Conservation (phyloP, 2,329 filamentous ascomycete genomes). For the Colletotrichum liriopes region DNA sequence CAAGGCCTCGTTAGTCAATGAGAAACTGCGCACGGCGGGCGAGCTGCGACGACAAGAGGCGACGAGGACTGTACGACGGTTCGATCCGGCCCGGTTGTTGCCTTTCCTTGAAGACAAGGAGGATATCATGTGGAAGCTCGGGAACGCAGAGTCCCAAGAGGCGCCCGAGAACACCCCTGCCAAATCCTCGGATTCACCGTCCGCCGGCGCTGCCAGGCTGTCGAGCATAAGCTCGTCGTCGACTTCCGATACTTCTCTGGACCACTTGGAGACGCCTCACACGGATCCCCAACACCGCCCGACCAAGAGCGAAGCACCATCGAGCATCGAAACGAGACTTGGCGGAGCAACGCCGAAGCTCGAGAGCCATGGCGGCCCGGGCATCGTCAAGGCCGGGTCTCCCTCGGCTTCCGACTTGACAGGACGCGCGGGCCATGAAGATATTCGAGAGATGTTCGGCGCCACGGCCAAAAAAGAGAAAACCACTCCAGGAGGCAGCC, state of each 20-base stretch:
- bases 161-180: background rate
- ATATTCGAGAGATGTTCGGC: constrained; percentile 8
- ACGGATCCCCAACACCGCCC: background rate
- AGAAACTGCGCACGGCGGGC: constrained; percentile 6
- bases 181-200: background rate
- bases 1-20: constrained; percentile 31
- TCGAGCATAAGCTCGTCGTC: constrained; percentile 13
- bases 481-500: background rate
- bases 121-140: constrained; percentile 34
- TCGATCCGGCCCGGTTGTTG: constrained; percentile 27
- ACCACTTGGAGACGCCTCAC: background rate
- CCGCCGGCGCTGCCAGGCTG: background rate
- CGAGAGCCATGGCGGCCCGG: background rate
- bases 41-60: constrained; percentile 30
- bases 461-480: constrained; percentile 22
- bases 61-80: constrained; percentile 16
- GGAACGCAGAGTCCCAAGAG: constrained; percentile 13
- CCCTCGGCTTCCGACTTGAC: background rate
- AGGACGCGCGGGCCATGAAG: background rate
- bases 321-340: background rate
- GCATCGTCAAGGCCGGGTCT: constrained; percentile 16
- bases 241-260: background rate
- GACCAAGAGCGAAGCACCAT: constrained; percentile 2
- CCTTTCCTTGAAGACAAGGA: constrained; percentile 33
- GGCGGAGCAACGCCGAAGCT: background rate